Evolutionary conservation across 345 rosid genomes (phyloP), one percentile per base, ranked within the genome.

Genomic region (Citrus mangshanensis): DNA sequence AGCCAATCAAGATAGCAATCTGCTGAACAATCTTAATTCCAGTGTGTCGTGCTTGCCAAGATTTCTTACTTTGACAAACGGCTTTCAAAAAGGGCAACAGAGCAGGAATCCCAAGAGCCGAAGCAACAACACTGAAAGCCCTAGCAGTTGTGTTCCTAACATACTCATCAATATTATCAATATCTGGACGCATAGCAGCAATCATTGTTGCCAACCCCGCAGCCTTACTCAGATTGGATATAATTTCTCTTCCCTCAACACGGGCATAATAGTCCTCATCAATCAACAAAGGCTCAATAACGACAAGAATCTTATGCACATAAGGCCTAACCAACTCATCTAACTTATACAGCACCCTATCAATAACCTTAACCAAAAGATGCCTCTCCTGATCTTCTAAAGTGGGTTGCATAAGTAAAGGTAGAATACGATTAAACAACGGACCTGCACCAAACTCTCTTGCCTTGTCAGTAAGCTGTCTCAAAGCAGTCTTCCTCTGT

Each of bases 101-200:
- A 0, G 98, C 97, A 74, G 97, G 99, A 81, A 95, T 93, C 10
- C 99, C 99, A 68, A 96, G 95, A 32, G 99, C 98, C 79, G 99
- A 96, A 55, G 98, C 98, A 63, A 96, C 99, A 65, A 96, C 99
- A 92, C 99, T 96, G 84, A 96, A 96, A 76, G 99, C 99, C 81
- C 99, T 92, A 1, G 99, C 99, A 80, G 99, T 96, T 9, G 99
- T 94, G 86, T 96, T 96, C 85, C 99, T 89, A 74, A 96, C 99
- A 81, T 96, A 96, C 79, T 94, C 99, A 90, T 96, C 99, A 18
- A 91, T 93, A 79, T 96, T 93, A 77, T 96, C 99, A 81, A 96
- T 96, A 86, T 96, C 99, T 2, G 99, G 99, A 81, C 98, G 97
- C 99, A 94, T 96, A 56, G 98, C 99, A 82, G 99, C 99, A 86